These are phyloP conservation scores for Linnemannia elongata DNA, from an alignment of 192 early-diverging fungal genomes.

Conservation along the genomic window DNA sequence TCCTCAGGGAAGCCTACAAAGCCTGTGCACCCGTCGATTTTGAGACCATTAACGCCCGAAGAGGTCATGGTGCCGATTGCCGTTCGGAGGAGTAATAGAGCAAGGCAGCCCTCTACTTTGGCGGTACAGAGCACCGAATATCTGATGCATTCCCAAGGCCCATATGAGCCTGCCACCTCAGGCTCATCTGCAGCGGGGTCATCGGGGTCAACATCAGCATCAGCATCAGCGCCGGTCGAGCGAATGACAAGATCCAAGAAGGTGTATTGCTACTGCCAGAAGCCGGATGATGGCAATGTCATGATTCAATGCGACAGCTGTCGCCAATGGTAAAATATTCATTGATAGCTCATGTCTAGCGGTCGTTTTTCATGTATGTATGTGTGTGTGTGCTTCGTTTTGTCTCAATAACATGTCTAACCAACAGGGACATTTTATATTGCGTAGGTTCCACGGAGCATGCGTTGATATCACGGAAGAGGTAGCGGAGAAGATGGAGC, in stretches of 20 bases:
- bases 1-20: not conserved
- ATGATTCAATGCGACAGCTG: slow-evolving; percentile 86
- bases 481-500: slow-evolving; percentile 60
- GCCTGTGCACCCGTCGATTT: not conserved
- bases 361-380: not conserved
- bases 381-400: not conserved
- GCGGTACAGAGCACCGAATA: slow-evolving; percentile 30
- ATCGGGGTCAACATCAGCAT: not conserved
- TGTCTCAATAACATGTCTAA: not conserved
- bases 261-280: slow-evolving; percentile 80
- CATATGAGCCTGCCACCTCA: not conserved
- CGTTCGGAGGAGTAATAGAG: slow-evolving; percentile 33
- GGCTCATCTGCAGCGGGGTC: not conserved
- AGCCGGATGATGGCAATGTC: slow-evolving; percentile 76
- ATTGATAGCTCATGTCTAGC: too few relatives aligned
- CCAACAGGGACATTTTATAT: not conserved
- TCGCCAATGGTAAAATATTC: slow-evolving; percentile 75
- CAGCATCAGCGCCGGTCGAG: slow-evolving; percentile 12
- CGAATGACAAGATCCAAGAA: slow-evolving; percentile 58
- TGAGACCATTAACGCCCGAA: not conserved
- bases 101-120: slow-evolving; percentile 27
- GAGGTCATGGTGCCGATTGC: slow-evolving; percentile 11
- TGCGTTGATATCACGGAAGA: slow-evolving; percentile 74
- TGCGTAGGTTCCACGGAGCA: slow-evolving; percentile 71
- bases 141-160: slow-evolving; percentile 4